Evolutionary conservation across 148 eudicot genomes (phyloP).

Genomic region (Camellia granthamiana): DNA sequence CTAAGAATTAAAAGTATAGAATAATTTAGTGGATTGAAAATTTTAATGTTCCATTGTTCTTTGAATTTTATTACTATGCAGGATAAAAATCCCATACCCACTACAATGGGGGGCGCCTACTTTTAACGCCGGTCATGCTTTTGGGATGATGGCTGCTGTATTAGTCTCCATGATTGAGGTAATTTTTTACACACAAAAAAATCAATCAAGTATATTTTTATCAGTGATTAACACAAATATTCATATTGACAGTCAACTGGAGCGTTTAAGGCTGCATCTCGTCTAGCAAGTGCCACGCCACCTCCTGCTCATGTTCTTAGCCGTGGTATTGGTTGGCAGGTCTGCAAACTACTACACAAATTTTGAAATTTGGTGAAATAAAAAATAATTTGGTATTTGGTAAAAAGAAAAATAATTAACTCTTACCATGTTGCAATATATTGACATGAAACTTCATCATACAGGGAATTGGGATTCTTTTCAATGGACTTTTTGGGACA

Average conservation of each 20-base stretch:
- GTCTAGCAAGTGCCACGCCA: constrained; percentile 95
- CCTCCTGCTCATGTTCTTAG: constrained; percentile 99
- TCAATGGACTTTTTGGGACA: constrained; percentile 93
- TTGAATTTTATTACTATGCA: constrained; percentile 22
- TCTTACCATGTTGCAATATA: not conserved
- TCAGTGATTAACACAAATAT: not conserved
- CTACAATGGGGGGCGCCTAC: constrained; percentile 99
- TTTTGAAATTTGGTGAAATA: not conserved
- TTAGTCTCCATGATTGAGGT: constrained; percentile 94
- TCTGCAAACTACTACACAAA: constrained; percentile 17
- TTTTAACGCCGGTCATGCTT: constrained; percentile 89
- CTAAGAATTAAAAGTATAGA: too few species aligned
- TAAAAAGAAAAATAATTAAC: not conserved
- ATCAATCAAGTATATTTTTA: not conserved
- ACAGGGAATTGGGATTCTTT: constrained; percentile 88
- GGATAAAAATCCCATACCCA: constrained; percentile 97
- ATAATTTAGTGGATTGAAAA: too few species aligned
- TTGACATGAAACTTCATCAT: not conserved
- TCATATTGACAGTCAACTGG: constrained; percentile 72
- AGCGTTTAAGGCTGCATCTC: constrained; percentile 93
- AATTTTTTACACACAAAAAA: not conserved
- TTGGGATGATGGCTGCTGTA: constrained; percentile 99
- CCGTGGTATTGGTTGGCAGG: constrained; percentile 99
- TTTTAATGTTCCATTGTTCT: not conserved
- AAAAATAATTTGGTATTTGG: not conserved